Percentiles rank a stretch among this genome's conserved stretches.
These are phyloP conservation scores for Sarocladium strictum DNA, from an alignment of 2,329 filamentous ascomycete species.

Conservation along the genomic window DNA sequence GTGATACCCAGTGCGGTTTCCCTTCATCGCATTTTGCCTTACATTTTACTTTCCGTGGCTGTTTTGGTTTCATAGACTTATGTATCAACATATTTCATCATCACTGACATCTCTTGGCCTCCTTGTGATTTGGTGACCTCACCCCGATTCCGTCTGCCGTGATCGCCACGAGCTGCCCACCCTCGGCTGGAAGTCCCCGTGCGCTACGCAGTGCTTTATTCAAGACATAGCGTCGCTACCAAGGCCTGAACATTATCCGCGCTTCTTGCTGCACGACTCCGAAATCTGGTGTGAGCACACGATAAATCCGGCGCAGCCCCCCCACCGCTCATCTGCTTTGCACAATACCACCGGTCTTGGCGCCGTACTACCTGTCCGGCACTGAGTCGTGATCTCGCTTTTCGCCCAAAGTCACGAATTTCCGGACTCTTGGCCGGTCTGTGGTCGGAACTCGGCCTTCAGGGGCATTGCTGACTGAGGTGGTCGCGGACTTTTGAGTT, in stretches of 20 bases:
- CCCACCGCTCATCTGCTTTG: neutral
- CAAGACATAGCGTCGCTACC: neutral
- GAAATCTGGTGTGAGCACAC: neutral
- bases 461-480: neutral
- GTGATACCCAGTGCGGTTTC: conserved; percentile 9
- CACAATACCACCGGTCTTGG: neutral
- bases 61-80: neutral
- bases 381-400: neutral
- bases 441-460: conserved; percentile 1
- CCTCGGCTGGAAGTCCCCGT: neutral
- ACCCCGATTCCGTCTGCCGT: neutral
- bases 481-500: neutral
- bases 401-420: neutral
- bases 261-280: neutral
- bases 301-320: neutral
- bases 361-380: neutral
- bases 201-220: neutral
- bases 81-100: neutral
- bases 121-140: too few species aligned
- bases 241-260: neutral
- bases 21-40: neutral
- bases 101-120: neutral
- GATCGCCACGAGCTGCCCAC: neutral
- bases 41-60: neutral
- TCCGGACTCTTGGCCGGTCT: neutral